Evolutionary conservation across 768 basidiomycete species (phyloP), one percentile per base, ranked within the genome.

Genomic region (Panellus pusillus): DNA sequence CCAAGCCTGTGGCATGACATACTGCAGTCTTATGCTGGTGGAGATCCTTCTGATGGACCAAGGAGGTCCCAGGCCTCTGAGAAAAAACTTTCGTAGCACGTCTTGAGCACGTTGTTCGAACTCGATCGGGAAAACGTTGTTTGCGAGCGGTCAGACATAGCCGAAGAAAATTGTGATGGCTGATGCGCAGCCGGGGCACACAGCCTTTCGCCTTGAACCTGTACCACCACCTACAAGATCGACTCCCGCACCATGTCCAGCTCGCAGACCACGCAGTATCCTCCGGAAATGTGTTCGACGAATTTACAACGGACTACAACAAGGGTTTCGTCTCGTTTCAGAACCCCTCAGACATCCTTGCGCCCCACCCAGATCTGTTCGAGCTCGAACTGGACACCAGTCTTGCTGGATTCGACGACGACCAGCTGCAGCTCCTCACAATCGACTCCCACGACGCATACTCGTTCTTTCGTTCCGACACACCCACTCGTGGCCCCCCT

Each of bases 311-410:
- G 40, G 58, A 60, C 29, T 60, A 52, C 51, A 55, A 52, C 54
- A 60, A 79, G 65, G 73, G 73, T 71, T 86, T 86, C 75, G 77
- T 82, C 72, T 84, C 84, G 67, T 85, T 86, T 72, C 81, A 82
- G 64, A 77, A 80, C 58, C 79, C 83, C 61, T 74, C 81, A 54
- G 88, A 89, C 72, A 79, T 88, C 71, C 76, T 83, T 63, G 87
- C 86, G 48, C 88, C 89, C 40, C 82, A 87, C 65, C 86, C 88
- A 57, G 89, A 91, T 76, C 78, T 83, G 59, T 92, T 93, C 74
- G 91, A 92, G 68, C 80, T 80, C 47, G 91, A 93, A 72, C 80
- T 93, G 64, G 90, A 91, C 71, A 76, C 75, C 31, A 80, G 75
- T 72, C 81, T 89, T 63, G 82, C 82, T 63, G 82, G 79, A 40